Conservation (phyloP, 148 eudicot species). For the Rhododendron griersonianum region DNA sequence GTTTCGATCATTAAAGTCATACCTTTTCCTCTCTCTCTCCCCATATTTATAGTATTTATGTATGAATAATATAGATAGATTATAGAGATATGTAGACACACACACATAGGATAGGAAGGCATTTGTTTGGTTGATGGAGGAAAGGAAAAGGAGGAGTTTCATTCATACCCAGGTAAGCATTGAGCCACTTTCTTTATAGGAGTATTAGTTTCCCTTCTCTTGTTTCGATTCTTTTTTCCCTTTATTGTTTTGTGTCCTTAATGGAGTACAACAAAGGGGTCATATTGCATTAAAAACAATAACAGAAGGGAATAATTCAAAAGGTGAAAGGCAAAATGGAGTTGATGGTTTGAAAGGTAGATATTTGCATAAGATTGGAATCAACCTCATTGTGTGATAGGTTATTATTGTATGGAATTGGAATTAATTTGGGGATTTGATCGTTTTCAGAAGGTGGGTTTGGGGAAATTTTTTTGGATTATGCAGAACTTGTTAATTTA, state of each 20-base stretch:
- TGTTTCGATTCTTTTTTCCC: not conserved
- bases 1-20: not conserved
- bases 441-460: not conserved
- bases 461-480: not conserved
- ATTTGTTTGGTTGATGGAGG: not conserved
- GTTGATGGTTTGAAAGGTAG: not conserved
- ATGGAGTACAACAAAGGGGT: not conserved
- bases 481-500: not conserved
- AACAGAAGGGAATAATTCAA: not conserved
- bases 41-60: not conserved
- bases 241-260: not conserved
- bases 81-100: not conserved
- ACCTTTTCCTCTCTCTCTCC: not conserved
- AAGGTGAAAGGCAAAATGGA: not conserved
- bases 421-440: not conserved
- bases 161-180: constrained; percentile 5
- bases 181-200: not conserved
- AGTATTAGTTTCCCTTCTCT: not conserved
- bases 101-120: not conserved
- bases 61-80: not conserved
- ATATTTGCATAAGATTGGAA: not conserved
- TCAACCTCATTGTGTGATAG: too few species aligned
- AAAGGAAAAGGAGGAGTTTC: constrained; percentile 1
- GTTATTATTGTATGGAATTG: too few species aligned
- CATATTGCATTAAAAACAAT: not conserved